Evolutionary conservation across 2,329 filamentous ascomycete species (phyloP), one percentile per base, ranked within the genome.

Genomic region (Ceratocystis smalleyi): DNA sequence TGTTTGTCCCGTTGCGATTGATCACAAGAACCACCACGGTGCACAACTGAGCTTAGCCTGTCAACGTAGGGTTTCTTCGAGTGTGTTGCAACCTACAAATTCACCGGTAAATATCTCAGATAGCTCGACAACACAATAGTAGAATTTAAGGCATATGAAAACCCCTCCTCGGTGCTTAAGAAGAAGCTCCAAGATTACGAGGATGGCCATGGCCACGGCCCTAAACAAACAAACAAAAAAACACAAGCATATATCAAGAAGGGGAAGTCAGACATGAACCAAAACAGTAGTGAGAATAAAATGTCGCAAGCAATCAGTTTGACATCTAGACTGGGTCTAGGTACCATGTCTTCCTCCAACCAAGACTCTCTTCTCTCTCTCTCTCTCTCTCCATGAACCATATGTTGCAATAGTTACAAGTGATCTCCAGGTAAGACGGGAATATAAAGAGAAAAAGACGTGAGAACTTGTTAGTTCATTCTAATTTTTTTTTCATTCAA

Each of bases 401-500:
- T 57, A n/a, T 27, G 30, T 35, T 30, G 24, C 24, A 57, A 10
- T 40, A 51, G 30, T 57, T 57, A 10, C 8, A 57, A n/a, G 54
- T 57, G 32, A 59, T 63, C 47, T 7, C 12, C 24, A 63, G 30
- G 43, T 40, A 10, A 30, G 40, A 45, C 59, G 45, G 43, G 54
- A 57, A 57, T 57, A 17, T 32, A 57, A 35, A 59, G 35, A 57
- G 54, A 57, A 57, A 57, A 57, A 57, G 47, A 63, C 64, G 43
- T 35, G 60, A 43, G 47, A 65, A 57, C 35, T 62, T 62, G 45
- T 30, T 63, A 45, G 54, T 67, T 65, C 54, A 45, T 68, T 65
- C 61, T 64, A 65, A 68, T 62, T 67, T 66, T 65, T 66, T 65
- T 66, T 64, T 67, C 63, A 62, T 64, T 65, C 51, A 64, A 59